phyloP scores from a whole-genome alignment of 2,329 filamentous ascomycete species.

The Paraconiothyrium brasiliense region DNA sequence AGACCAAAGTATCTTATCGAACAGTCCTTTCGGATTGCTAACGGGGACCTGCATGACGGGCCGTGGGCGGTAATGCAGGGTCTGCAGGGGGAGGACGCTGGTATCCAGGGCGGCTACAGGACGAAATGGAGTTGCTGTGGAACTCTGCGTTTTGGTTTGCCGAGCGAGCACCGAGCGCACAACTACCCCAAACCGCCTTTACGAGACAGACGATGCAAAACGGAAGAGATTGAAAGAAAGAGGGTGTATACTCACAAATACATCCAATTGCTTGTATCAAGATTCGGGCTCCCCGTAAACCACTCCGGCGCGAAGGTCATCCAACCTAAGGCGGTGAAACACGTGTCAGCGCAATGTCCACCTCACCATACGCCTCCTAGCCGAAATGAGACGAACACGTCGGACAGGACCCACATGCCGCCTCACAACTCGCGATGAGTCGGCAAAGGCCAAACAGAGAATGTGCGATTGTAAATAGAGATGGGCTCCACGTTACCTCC shows the following conservation, averaged over 20 bases:
- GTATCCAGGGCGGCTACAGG: conserved; percentile 1
- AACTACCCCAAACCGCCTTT: neutral
- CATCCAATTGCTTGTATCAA: conserved; percentile 68
- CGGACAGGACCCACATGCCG: conserved; percentile 24
- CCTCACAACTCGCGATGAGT: conserved; percentile 14
- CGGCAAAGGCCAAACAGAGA: conserved; percentile 8
- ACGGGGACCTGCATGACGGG: conserved; percentile 14
- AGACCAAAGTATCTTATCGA: too few species aligned
- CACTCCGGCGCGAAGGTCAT: conserved; percentile 75
- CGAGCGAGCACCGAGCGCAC: neutral
- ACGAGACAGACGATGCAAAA: neutral
- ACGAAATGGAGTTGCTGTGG: conserved; percentile 5
- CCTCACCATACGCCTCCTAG: conserved; percentile 27
- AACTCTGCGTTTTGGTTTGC: conserved; percentile 5
- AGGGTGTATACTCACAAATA: conserved; percentile 57
- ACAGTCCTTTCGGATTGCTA: conserved; percentile 4
- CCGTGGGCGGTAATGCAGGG: conserved; percentile 11
- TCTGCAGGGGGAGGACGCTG: neutral
- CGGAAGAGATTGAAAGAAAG: conserved; percentile 3
- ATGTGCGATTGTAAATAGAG: conserved; percentile 14
- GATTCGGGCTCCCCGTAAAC: conserved; percentile 65
- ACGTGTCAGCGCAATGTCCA: conserved; percentile 48
- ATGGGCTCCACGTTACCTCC: conserved; percentile 52
- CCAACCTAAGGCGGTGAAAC: conserved; percentile 56
- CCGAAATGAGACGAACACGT: conserved; percentile 20